These are phyloP conservation scores for Termitomyces sp. DNA, from an alignment of 768 basidiomycete species.

Conservation along the genomic window DNA sequence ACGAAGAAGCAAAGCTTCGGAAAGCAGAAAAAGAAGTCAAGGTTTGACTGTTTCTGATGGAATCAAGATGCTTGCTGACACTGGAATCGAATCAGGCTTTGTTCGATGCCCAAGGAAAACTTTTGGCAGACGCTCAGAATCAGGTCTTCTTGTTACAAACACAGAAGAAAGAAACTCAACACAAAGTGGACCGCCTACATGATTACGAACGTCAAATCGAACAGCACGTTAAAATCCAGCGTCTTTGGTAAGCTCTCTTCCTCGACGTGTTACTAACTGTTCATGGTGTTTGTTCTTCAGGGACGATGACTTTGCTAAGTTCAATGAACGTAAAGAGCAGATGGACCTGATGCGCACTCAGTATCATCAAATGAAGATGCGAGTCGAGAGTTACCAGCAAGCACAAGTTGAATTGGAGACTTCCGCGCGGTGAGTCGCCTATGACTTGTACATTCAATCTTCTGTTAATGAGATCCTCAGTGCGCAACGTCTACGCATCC, in stretches of 20 bases:
- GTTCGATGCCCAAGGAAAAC: slow-evolving; percentile 63
- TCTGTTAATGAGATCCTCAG: slow-evolving; percentile 28
- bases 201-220: slow-evolving; percentile 90
- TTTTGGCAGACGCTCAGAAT: slow-evolving; percentile 64
- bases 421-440: slow-evolving; percentile 48
- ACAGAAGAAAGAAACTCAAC: slow-evolving; percentile 70
- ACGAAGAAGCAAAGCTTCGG: slow-evolving; percentile 64
- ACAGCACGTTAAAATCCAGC: slow-evolving; percentile 71
- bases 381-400: slow-evolving; percentile 54
- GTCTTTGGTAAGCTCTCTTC: slow-evolving; percentile 56
- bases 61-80: background rate
- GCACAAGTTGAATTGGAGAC: slow-evolving; percentile 53
- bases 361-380: slow-evolving; percentile 64
- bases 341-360: slow-evolving; percentile 52
- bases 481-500: slow-evolving; percentile 54
- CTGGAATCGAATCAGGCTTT: slow-evolving; percentile 42
- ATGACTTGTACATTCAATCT: background rate
- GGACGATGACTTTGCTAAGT: slow-evolving; percentile 71
- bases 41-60: slow-evolving; percentile 30
- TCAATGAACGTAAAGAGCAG: slow-evolving; percentile 60
- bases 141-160: slow-evolving; percentile 73
- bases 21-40: slow-evolving; percentile 68
- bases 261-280: background rate
- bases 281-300: slow-evolving; percentile 33
- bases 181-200: slow-evolving; percentile 74